Percentiles rank a stretch among this genome's conserved stretches.
Evolutionary conservation across 176 grass and related monocot genomes (phyloP).

Genomic region (Cocos nucifera): DNA sequence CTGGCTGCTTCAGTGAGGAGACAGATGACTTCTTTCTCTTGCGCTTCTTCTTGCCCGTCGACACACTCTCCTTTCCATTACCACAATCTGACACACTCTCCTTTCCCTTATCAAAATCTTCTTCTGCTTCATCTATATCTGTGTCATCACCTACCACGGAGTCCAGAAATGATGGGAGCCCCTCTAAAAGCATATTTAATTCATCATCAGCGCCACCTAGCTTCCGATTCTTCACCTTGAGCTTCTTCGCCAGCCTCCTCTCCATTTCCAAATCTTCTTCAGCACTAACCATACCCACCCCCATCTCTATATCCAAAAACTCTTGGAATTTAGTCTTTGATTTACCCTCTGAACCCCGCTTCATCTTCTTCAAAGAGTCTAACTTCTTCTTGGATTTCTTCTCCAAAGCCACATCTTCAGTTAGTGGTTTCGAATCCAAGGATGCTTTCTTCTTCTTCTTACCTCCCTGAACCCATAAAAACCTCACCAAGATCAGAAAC

Average conservation of each 20-base stretch:
- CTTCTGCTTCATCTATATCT: conserved; percentile 8
- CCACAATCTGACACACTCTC: not conserved
- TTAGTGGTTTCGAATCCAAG: not conserved
- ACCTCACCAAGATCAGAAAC: no score
- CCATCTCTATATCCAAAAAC: conserved; percentile 73
- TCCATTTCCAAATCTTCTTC: conserved; percentile 66
- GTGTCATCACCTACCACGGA: conserved; percentile 27
- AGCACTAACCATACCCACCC: conserved; percentile 22
- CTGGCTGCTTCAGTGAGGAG: conserved; percentile 11
- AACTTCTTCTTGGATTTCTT: conserved; percentile 17
- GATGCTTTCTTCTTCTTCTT: conserved; percentile 10
- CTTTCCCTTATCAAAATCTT: not conserved
- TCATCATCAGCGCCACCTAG: conserved; percentile 58
- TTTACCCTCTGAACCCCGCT: conserved; percentile 10
- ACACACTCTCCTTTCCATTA: not conserved
- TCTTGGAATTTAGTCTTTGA: conserved; percentile 58
- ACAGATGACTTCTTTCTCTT: conserved; percentile 20
- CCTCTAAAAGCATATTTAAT: conserved; percentile 51
- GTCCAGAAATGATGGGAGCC: conserved; percentile 26
- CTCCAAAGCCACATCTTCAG: not conserved
- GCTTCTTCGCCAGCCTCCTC: conserved; percentile 72
- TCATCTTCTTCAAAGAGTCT: conserved; percentile 5
- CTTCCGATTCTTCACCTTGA: conserved; percentile 84
- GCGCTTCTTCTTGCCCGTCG: not conserved
- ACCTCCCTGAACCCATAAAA: conserved; percentile 19